phyloP scores from a whole-genome alignment of 2,329 filamentous ascomycete species.

The Colletotrichum simmondsii region DNA sequence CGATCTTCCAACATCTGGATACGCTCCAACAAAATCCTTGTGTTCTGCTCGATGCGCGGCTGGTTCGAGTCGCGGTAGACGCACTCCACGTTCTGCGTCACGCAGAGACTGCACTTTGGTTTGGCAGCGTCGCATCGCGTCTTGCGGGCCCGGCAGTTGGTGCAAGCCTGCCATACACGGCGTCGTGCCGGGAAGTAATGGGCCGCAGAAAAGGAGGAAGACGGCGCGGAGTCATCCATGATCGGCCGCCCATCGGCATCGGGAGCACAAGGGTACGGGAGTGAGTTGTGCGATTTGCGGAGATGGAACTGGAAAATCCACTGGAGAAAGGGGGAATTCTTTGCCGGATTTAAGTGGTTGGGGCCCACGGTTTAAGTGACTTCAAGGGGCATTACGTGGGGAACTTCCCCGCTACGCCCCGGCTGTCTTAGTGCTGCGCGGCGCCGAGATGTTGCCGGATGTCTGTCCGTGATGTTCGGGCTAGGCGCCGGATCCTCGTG shows the following conservation, averaged over 20 bases:
- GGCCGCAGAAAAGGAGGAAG: slow-evolving; percentile 25
- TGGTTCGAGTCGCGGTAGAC: slow-evolving; percentile 43
- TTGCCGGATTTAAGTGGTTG: too few relatives aligned
- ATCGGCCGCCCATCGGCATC: neutral
- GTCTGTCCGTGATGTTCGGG: too few relatives aligned
- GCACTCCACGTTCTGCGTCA: slow-evolving; percentile 42
- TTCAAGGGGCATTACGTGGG: too few relatives aligned
- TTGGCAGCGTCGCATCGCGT: slow-evolving; percentile 43
- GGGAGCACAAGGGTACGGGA: too few relatives aligned
- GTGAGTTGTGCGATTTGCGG: neutral
- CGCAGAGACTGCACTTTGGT: slow-evolving; percentile 42
- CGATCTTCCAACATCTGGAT: slow-evolving; percentile 45
- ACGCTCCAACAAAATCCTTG: slow-evolving; percentile 40
- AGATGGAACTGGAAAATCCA: neutral
- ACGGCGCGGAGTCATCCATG: slow-evolving; percentile 12
- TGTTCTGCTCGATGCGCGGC: slow-evolving; percentile 43
- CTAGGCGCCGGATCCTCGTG: too few relatives aligned
- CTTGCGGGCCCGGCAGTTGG: slow-evolving; percentile 44
- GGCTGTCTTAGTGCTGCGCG: too few relatives aligned
- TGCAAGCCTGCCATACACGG: slow-evolving; percentile 41
- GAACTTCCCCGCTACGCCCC: too few relatives aligned
- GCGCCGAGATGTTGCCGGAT: too few relatives aligned
- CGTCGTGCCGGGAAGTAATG: slow-evolving; percentile 33
- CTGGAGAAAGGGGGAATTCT: too few relatives aligned
- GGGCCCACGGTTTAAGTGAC: too few relatives aligned